These are phyloP conservation scores for Prunus davidiana DNA, from an alignment of 306 rosid genomes.

Conservation along the genomic window DNA sequence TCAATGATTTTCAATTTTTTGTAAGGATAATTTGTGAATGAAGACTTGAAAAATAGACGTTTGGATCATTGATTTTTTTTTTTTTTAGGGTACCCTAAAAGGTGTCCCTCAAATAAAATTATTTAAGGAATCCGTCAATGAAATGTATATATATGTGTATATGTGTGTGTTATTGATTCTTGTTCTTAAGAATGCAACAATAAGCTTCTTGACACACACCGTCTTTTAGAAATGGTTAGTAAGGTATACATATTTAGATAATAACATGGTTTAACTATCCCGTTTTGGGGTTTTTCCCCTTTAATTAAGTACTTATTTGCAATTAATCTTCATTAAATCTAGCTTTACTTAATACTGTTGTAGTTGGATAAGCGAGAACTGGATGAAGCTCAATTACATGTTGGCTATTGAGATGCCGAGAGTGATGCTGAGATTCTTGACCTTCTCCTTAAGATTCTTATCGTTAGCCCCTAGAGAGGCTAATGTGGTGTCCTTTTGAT, in stretches of 20 bases:
- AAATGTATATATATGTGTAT: no score
- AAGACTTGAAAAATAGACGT: no score
- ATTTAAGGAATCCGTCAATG: neutral
- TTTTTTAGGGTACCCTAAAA: no score
- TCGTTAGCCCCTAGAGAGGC: no score
- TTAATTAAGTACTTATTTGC: slow-evolving; percentile 2
- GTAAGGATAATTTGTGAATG: no score
- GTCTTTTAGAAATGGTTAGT: slow-evolving; percentile 83
- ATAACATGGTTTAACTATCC: neutral
- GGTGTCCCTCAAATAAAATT: no score
- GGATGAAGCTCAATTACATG: slow-evolving; percentile 89
- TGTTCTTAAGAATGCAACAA: slow-evolving; percentile 62
- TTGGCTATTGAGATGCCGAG: slow-evolving; percentile 93
- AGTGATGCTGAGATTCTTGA: no score
- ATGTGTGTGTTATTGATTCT: slow-evolving; percentile 18
- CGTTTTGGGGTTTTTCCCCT: neutral
- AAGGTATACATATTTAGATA: slow-evolving; percentile 15
- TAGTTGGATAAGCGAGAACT: slow-evolving; percentile 77
- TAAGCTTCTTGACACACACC: slow-evolving; percentile 90
- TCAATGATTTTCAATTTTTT: no score
- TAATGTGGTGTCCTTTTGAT: no score
- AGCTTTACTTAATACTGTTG: slow-evolving; percentile 32
- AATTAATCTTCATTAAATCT: slow-evolving; percentile 11
- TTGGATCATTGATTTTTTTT: no score
- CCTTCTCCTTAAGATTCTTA: no score